Base-by-base conservation (phyloP, 2,329 filamentous ascomycete species). In the Fusarium mexicanum region DNA sequence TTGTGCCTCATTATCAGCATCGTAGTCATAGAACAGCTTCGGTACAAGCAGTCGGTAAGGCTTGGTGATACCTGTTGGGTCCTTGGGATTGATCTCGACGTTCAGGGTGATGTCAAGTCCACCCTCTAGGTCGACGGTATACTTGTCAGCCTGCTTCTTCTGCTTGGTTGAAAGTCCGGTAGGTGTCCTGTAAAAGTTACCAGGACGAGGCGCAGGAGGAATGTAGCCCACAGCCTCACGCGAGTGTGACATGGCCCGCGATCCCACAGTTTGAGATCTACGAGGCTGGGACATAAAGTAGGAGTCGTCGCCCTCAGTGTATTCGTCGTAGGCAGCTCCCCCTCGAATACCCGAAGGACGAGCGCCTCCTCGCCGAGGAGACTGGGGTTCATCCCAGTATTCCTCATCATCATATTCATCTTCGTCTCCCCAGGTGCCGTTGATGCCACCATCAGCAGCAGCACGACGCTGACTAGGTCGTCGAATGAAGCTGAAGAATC, bases 21-120 rank as follows among this genome's bases (percentile, higher is more conserved):
- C 80, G 69, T 89, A 87, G 59, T 89, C 87, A 65, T 91, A 91
- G 82, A 87, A 88, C 59, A 99, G 85, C 61, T 91, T 90, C 17
- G 97, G 96, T 10, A 99, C 92, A 4, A 98, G 87, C 10, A 99
- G 84, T 44, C 94, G 88, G 81, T 99, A 99, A 14, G 95, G 94
- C 58, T 91, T 90, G 2, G 96, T 99, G 73, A 94, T 94, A 20
- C 96, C 97, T 0, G 93, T 89, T 2, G 96, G 96, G 77, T 99
- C 95, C 72, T 90, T 91, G 50, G 93, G 89, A 77, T 92, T 95
- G 70, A 98, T 91, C 83, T 99, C 96, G 71, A 98, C 91, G 77
- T 98, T 98, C 48, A 99, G 84, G 58, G 91, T 93, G 41, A 99
- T 92, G 74, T 98, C 95, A 16, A 99, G 85, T 0, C 94, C 95